Evolutionary conservation across 1,284 basidiomycete genomes (phyloP).

Genomic region (Thelephora terrestris): DNA sequence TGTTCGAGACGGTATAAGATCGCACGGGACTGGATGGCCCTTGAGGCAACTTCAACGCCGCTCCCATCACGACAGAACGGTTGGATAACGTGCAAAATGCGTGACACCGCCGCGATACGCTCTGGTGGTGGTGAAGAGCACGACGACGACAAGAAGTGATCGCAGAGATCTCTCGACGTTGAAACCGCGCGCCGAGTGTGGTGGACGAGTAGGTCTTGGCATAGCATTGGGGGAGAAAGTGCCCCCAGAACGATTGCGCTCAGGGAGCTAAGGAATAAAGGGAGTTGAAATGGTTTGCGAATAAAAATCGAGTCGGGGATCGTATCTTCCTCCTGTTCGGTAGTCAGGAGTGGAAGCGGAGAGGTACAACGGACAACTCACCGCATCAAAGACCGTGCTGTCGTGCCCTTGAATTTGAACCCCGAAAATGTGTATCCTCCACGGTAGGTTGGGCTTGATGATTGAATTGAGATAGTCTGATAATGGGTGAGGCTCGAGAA

Average conservation of each 20-base stretch:
- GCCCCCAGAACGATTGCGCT: conserved; percentile 33
- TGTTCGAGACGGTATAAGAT: conserved; percentile 21
- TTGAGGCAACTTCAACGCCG: conserved; percentile 15
- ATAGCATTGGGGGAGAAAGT: conserved; percentile 30
- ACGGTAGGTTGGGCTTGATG: not conserved
- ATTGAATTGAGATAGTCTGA: not conserved
- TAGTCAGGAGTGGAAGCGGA: not conserved
- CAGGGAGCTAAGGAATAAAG: conserved; percentile 35
- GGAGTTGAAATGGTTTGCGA: conserved; percentile 27
- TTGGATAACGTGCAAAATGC: conserved; percentile 25
- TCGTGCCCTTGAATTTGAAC: not conserved
- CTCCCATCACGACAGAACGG: conserved; percentile 13
- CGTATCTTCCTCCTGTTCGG: not conserved
- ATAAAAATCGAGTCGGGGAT: conserved; percentile 24
- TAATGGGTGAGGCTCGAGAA: not conserved
- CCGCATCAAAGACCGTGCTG: not conserved
- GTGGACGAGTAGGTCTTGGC: conserved; percentile 39
- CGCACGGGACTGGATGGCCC: conserved; percentile 21
- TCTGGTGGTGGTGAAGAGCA: conserved; percentile 26
- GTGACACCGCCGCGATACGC: conserved; percentile 31
- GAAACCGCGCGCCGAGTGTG: conserved; percentile 30
- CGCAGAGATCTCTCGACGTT: conserved; percentile 30
- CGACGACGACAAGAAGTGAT: conserved; percentile 33
- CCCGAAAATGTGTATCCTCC: not conserved
- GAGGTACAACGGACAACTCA: not conserved